A percentile compares a stretch with the other conserved stretches of the same genome.
These are phyloP conservation scores for Magnolia kwangsiensis DNA, from an alignment of 164 flowering plant genomes.

Conservation along the genomic window DNA sequence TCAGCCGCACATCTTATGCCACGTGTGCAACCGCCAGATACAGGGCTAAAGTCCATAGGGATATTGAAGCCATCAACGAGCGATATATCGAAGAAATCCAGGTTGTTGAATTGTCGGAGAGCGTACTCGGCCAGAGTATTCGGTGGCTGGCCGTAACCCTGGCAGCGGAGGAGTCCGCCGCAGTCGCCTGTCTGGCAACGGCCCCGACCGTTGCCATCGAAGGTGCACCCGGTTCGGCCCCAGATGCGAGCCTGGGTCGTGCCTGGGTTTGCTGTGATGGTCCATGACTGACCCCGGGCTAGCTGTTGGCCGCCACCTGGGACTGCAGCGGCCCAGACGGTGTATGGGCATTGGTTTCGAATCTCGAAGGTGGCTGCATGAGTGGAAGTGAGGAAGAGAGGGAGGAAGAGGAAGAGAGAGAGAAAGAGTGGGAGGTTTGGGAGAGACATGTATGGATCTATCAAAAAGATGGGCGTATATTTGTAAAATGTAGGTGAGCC, in stretches of 20 bases:
- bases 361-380: constrained; percentile 25
- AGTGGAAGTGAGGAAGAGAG: not conserved
- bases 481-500: not conserved
- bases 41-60: constrained; percentile 30
- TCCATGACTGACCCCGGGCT: constrained; percentile 14
- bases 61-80: constrained; percentile 35
- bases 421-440: no score
- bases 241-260: constrained; percentile 29
- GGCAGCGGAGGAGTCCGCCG: constrained; percentile 19
- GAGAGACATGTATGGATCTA: not conserved
- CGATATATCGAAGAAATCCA: constrained; percentile 33
- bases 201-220: constrained; percentile 23
- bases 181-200: constrained; percentile 37
- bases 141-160: constrained; percentile 25
- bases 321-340: constrained; percentile 13
- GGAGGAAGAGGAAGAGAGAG: not conserved
- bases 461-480: constrained; percentile 1
- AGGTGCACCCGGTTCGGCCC: constrained; percentile 33
- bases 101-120: constrained; percentile 21
- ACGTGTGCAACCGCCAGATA: constrained; percentile 10
- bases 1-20: constrained; percentile 16
- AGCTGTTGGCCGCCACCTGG: constrained; percentile 28
- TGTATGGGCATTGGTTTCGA: constrained; percentile 9
- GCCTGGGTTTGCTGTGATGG: constrained; percentile 20
- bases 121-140: constrained; percentile 33